A percentile compares a stretch with the other conserved stretches of the same genome.
These are phyloP conservation scores for Picea abies DNA, from an alignment of 83 land plant species.

Conservation along the genomic window DNA sequence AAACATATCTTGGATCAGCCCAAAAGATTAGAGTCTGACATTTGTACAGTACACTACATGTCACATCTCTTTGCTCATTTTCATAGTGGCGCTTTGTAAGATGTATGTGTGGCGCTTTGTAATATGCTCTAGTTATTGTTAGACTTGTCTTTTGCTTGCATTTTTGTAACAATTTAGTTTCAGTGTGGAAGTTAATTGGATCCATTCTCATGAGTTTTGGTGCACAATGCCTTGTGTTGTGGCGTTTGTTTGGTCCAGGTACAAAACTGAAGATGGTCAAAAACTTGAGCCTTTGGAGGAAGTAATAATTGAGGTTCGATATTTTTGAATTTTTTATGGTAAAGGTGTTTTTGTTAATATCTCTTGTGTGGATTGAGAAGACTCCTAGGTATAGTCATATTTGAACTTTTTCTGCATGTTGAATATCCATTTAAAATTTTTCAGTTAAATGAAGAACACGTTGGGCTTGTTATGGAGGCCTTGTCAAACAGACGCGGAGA, in stretches of 20 bases:
- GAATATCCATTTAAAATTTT: background rate
- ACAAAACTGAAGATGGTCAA: slow-evolving; percentile 77
- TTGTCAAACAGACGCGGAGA: slow-evolving; percentile 94
- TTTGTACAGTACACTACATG: no score
- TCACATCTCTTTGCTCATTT: no score
- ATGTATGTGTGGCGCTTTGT: no score
- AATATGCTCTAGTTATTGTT: no score
- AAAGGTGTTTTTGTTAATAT: slow-evolving; percentile 1
- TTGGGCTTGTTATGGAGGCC: slow-evolving; percentile 91
- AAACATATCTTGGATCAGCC: no score
- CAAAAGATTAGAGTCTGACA: no score
- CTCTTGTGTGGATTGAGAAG: background rate
- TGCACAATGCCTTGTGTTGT: no score
- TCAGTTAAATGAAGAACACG: slow-evolving; percentile 96
- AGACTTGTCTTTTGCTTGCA: no score
- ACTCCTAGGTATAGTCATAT: background rate
- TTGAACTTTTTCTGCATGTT: background rate
- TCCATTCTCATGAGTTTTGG: no score
- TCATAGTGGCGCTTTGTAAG: no score
- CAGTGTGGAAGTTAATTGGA: no score
- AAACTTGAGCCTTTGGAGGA: slow-evolving; percentile 97
- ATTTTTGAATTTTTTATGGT: slow-evolving; percentile 7
- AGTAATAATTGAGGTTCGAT: slow-evolving; percentile 88
- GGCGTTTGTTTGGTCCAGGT: slow-evolving; percentile 45
- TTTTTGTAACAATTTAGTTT: no score